These are phyloP conservation scores for Boletus rufocinnamomeus DNA, from an alignment of 768 basidiomycete species.

Conservation along the genomic window DNA sequence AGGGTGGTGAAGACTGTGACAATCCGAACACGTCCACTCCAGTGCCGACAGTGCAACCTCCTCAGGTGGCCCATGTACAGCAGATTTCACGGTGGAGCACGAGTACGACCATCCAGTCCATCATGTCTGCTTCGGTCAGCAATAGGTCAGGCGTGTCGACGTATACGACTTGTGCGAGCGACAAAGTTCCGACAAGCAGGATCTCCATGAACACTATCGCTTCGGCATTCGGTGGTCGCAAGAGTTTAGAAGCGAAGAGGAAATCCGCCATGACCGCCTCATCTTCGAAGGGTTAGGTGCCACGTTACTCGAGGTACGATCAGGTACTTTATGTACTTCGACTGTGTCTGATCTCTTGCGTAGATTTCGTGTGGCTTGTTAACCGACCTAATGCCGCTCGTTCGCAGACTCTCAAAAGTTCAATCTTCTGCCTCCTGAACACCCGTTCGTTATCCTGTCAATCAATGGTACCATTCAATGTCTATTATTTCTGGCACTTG, in stretches of 20 bases:
- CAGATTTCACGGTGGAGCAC: slow-evolving; percentile 34
- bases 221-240: slow-evolving; percentile 28
- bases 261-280: slow-evolving; percentile 29
- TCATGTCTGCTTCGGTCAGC: slow-evolving; percentile 28
- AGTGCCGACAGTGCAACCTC: slow-evolving; percentile 12
- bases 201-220: slow-evolving; percentile 31
- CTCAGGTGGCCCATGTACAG: slow-evolving; percentile 22
- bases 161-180: slow-evolving; percentile 31
- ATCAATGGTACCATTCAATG: background rate
- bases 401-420: slow-evolving; percentile 6
- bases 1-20: slow-evolving; percentile 9
- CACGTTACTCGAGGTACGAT: slow-evolving; percentile 4
- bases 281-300: slow-evolving; percentile 26
- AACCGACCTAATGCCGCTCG: background rate
- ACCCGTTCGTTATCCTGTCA: background rate
- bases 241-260: slow-evolving; percentile 31
- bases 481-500: slow-evolving; percentile 9
- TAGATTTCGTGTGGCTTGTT: slow-evolving; percentile 1
- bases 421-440: background rate
- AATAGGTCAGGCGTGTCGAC: slow-evolving; percentile 31
- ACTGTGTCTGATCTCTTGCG: slow-evolving; percentile 5
- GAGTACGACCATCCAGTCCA: slow-evolving; percentile 32
- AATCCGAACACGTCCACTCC: slow-evolving; percentile 7
- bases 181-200: slow-evolving; percentile 27
- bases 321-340: too few species aligned